Percentiles rank a stretch among this genome's conserved stretches.
phyloP scores from a whole-genome alignment of 1,139 yeast species.

The Hemisphaericaspora xylofermentans region DNA sequence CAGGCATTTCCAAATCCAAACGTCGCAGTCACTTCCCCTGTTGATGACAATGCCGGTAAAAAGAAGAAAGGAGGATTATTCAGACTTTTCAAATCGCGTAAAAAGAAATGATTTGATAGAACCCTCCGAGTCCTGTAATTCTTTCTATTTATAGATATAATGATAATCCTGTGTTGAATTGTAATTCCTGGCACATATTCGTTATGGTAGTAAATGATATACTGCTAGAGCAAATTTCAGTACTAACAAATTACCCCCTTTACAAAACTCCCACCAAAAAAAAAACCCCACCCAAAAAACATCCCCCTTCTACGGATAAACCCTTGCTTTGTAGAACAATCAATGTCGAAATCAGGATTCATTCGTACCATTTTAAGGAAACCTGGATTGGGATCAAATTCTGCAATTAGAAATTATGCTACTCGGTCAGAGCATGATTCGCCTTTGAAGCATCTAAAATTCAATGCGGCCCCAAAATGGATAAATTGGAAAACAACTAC shows the following conservation, averaged over 20 bases:
- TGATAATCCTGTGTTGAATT: no score
- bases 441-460: conserved; percentile 33
- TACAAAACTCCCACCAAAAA: not conserved
- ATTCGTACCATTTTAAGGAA: not conserved
- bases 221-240: not conserved
- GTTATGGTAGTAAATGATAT: not conserved
- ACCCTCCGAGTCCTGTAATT: no score
- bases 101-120: not conserved
- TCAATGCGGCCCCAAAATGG: conserved; percentile 25
- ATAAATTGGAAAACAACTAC: conserved; percentile 34
- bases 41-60: not conserved
- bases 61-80: not conserved
- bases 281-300: not conserved
- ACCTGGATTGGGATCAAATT: not conserved
- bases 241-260: not conserved
- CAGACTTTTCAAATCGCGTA: not conserved
- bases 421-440: conserved; percentile 35
- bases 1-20: no score
- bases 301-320: not conserved
- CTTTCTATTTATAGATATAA: no score
- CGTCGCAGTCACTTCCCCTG: no score
- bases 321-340: not conserved
- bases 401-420: conserved; percentile 17
- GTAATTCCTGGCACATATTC: no score
- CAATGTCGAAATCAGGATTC: not conserved